These are phyloP conservation scores for Rhynchospora pubera DNA, from an alignment of 176 grass and related monocot species.

Conservation along the genomic window DNA sequence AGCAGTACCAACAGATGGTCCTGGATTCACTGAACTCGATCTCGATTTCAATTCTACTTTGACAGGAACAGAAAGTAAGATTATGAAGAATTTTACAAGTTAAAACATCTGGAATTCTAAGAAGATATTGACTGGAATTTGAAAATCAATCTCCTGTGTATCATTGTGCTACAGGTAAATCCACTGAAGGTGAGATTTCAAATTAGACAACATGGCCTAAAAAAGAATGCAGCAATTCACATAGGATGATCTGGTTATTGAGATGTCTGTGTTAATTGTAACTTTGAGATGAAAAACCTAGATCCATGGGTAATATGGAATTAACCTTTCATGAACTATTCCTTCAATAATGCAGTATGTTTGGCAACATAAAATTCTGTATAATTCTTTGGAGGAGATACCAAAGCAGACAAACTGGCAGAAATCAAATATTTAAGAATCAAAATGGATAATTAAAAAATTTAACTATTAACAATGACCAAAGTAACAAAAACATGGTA, in stretches of 20 bases:
- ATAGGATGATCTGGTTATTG: not conserved
- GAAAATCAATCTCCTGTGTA: not conserved
- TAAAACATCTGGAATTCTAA: not conserved
- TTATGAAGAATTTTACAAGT: not conserved
- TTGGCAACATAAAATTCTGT: not conserved
- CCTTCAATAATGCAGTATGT: not conserved
- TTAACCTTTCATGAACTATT: not conserved
- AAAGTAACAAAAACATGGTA: not conserved
- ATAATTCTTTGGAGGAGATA: too few relatives aligned
- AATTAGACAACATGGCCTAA: not conserved
- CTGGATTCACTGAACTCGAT: slow-evolving; percentile 45
- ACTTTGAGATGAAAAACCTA: not conserved
- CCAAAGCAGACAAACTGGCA: not conserved
- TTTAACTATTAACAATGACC: not conserved
- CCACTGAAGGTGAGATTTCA: not conserved
- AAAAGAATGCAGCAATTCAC: not conserved
- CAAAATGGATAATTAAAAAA: not conserved
- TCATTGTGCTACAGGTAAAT: not conserved
- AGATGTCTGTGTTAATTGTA: not conserved
- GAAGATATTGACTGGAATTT: not conserved
- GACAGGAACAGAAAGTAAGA: not conserved
- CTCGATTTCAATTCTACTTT: slow-evolving; percentile 43
- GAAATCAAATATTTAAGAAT: not conserved
- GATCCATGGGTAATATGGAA: not conserved
- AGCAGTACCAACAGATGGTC: slow-evolving; percentile 34